Percentiles rank a stretch among this genome's conserved stretches.
Conservation (phyloP, 2,329 filamentous ascomycete genomes). For the Fusarium lyarnte region DNA sequence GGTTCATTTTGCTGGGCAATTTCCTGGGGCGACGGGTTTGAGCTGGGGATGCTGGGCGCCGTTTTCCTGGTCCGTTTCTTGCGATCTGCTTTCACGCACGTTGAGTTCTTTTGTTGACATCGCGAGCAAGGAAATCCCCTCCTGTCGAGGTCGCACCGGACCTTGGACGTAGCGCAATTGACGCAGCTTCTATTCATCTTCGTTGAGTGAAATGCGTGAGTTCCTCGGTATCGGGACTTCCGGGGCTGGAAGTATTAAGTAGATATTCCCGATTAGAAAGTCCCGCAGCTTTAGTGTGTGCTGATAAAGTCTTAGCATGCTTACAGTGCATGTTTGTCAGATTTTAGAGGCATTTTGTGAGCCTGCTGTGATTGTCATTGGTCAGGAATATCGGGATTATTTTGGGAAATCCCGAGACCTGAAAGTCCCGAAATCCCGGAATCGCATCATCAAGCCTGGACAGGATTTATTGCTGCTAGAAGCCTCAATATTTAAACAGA, state of each 20-base stretch:
- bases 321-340: not conserved
- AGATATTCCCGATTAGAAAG: not conserved
- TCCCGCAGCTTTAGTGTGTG: not conserved
- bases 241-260: not conserved
- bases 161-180: not conserved
- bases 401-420: not conserved
- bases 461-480: rapidly evolving
- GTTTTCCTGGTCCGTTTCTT: not conserved
- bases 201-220: rapidly evolving
- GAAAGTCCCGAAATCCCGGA: not conserved
- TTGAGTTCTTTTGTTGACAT: not conserved
- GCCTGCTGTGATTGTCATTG: not conserved
- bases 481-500: not conserved
- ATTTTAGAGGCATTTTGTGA: not conserved
- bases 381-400: not conserved
- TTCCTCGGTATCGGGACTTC: not conserved
- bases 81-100: not conserved
- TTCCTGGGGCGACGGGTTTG: not conserved
- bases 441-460: not conserved
- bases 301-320: not conserved
- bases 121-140: not conserved
- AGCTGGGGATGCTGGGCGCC: not conserved
- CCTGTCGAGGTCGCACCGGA: not conserved
- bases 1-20: not conserved
- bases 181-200: not conserved